Evolutionary conservation across 1,139 yeast genomes (phyloP), one percentile per base, ranked within the genome.

Genomic region (Lodderomyces pseudojiufengensis): DNA sequence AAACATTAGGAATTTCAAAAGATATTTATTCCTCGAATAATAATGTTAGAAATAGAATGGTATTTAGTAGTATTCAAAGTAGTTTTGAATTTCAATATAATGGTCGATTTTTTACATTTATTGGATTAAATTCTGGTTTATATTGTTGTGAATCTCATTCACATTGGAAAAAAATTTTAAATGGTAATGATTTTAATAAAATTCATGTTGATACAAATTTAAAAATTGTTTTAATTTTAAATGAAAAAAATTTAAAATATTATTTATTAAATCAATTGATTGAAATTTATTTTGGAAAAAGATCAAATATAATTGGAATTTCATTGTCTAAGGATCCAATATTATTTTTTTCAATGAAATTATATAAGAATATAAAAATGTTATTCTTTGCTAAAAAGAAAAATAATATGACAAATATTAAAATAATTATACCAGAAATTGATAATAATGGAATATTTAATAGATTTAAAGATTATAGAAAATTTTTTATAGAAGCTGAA

Each of bases 81-180:
- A 49, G 59, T 10, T 50, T 57, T 20, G 42, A 46, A 24, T 69
- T 68, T 45, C 44, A 39, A 18, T 61, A 50, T 35, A 47, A 49
- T 50, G 57, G 54, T 30, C 49, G 42, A 10, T 49, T 39, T 24
- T 66, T 53, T 42, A 53, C 48, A 32, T 52, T 68, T 10, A 50
- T 67, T 18, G 73, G 75, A 2, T 54, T 66, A 11, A 47, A 53
- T 2, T 36, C 58, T 1, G 73, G 73, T 2, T 61, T 78, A 3
- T 68, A 70, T 27, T 70, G 79, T 42, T 65, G 78, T 11, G 74
- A 73, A 31, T 61, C 66, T 43, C 64, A 69, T 36, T 64, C 65
- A 31, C 61, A 66, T 12, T 85, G 95, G 94, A 73, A 65, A 38
- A 68, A 76, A 40, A 73, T 87, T 6, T 57, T 84, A 25, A 71